Base-by-base conservation (phyloP, 495 filamentous ascomycete genomes). In the Podospora tetraspora region DNA sequence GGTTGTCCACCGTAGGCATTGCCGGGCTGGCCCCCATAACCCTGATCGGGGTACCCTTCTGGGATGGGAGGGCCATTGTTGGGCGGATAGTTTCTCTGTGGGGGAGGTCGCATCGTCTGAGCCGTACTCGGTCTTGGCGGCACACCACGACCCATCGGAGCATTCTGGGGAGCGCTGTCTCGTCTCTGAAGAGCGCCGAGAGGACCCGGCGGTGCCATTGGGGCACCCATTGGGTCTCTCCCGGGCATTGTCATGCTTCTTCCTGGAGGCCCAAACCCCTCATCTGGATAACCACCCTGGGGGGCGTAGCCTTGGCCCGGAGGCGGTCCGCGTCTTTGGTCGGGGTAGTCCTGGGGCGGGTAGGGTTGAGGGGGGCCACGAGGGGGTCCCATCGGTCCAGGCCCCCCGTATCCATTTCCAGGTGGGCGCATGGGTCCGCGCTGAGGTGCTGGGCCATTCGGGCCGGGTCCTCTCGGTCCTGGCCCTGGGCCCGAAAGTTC, bases 161-260 rank as follows among this genome's bases (percentile, higher is more conserved):
- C 80, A 69, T 80, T 80, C 56, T 85, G 82, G 16, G 82, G 79
- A 1, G 75, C 80, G 63, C 73, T 77, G 25, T 78, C 80, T 64
- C 71, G 76, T 11, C 73, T 52, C 7, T 52, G 43, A 2, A 52
- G 43, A n/a, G 19, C 76, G 22, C 74, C 68, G 9, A 73, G 77
- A 72, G 75, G 74, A 4, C 63, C 77, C 25, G 72, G 65, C 21
- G 59, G 74, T 16, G 74, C 73, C 79, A 80, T 77, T 19, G 19
- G 43, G 43, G 76, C 76, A 57, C n/a, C 57, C 65, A 76, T 72
- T 1, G 79, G 77, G 34, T 80, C 76, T 67, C 81, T 81, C 13
- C 73, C 57, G 11, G 84, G 84, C 84, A 86, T 84, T 12, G 84
- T 86, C 81, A 85, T 82, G 71, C 82, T 85, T 66, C 84, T 74